These are phyloP conservation scores for Neurospora sp. DNA, from an alignment of 495 filamentous ascomycete genomes.

Conservation along the genomic window DNA sequence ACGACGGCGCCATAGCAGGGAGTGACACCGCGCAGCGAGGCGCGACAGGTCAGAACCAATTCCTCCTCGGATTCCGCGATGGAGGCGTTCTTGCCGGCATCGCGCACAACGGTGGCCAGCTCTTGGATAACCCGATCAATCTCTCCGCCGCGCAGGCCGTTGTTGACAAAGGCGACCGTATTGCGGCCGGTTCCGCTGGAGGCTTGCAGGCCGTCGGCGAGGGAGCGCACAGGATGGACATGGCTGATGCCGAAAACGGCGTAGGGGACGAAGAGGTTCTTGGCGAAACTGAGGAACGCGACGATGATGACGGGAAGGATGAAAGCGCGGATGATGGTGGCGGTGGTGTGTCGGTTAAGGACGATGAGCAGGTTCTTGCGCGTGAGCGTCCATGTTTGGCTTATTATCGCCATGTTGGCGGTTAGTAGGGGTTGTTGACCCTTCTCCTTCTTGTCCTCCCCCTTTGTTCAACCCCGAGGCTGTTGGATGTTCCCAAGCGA, in stretches of 20 bases:
- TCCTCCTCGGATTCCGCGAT: slow-evolving; percentile 42
- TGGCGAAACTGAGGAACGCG: slow-evolving; percentile 55
- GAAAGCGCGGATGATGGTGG: slow-evolving; percentile 59
- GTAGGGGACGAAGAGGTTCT: slow-evolving; percentile 57
- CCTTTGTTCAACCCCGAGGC: too few relatives aligned
- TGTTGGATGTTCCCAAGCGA: too few relatives aligned
- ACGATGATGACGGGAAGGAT: slow-evolving; percentile 62
- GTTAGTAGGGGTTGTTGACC: neutral
- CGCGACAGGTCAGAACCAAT: slow-evolving; percentile 52
- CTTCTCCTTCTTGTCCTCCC: neutral
- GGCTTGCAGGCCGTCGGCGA: slow-evolving; percentile 47
- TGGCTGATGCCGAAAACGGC: slow-evolving; percentile 58
- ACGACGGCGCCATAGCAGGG: slow-evolving; percentile 65
- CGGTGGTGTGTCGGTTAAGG: slow-evolving; percentile 49
- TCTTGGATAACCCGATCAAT: slow-evolving; percentile 61
- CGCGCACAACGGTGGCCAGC: slow-evolving; percentile 40
- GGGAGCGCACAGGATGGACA: slow-evolving; percentile 44
- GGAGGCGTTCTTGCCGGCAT: slow-evolving; percentile 45
- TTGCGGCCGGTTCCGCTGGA: slow-evolving; percentile 40
- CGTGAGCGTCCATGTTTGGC: slow-evolving; percentile 64
- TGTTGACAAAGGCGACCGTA: slow-evolving; percentile 73
- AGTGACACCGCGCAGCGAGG: slow-evolving; percentile 59
- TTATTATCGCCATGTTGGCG: slow-evolving; percentile 21
- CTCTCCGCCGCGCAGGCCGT: slow-evolving; percentile 55
- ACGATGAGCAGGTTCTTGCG: slow-evolving; percentile 66